These are phyloP conservation scores for Avena insularis DNA, from an alignment of 176 grass and related monocot genomes.

Conservation along the genomic window DNA sequence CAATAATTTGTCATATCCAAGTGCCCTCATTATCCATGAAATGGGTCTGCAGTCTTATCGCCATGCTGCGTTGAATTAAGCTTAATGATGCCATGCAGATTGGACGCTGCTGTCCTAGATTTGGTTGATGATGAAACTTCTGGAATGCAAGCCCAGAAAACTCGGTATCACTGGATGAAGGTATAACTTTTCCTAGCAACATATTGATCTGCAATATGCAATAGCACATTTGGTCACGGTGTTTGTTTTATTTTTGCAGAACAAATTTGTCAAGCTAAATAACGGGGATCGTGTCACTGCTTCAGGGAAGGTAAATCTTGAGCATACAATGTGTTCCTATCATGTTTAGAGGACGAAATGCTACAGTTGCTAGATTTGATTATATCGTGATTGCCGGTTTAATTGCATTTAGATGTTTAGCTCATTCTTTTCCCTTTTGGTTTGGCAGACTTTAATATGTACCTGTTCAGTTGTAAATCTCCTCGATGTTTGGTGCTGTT, in stretches of 20 bases:
- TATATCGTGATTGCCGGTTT: conserved; percentile 4
- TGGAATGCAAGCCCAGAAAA: conserved; percentile 85
- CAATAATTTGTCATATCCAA: conserved; percentile 7
- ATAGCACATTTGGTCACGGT: conserved; percentile 34
- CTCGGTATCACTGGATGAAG: conserved; percentile 96
- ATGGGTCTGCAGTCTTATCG: neutral
- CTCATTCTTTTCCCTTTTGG: conserved; percentile 2
- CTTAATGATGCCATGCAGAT: conserved; percentile 61
- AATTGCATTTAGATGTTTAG: neutral
- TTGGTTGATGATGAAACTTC: conserved; percentile 91
- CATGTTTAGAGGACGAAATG: neutral
- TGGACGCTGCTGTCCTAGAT: conserved; percentile 94
- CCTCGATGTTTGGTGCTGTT: neutral
- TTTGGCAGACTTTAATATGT: conserved; percentile 6
- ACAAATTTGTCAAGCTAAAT: conserved; percentile 94
- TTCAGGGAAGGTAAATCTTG: conserved; percentile 78
- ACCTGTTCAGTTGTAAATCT: conserved; percentile 22
- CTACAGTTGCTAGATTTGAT: conserved; percentile 14
- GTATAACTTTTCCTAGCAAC: conserved; percentile 46
- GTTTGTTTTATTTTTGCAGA: conserved; percentile 57
- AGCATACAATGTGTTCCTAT: neutral
- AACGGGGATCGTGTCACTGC: conserved; percentile 85
- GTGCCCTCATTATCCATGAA: conserved; percentile 32
- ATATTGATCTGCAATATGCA: conserved; percentile 20
- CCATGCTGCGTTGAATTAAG: conserved; percentile 9